These are phyloP conservation scores for Glycine tomentella DNA, from an alignment of 306 rosid genomes.

Conservation along the genomic window DNA sequence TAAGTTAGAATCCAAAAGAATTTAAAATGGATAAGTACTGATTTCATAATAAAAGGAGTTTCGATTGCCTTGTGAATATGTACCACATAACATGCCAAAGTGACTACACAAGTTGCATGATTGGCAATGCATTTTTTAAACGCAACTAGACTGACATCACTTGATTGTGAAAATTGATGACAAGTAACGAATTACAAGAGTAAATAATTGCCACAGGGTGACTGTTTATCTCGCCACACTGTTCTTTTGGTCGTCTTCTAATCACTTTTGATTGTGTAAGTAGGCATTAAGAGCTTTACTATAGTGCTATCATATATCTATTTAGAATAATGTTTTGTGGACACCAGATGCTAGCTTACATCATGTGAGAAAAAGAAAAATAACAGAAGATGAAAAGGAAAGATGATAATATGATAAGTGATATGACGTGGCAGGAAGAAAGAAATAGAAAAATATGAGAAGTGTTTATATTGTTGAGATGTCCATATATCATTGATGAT, in stretches of 20 bases:
- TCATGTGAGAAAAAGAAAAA: not conserved
- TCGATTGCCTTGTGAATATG: not conserved
- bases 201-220: not conserved
- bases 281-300: not conserved
- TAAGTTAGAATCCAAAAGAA: not conserved
- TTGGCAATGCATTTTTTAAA: not conserved
- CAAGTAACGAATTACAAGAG: not conserved
- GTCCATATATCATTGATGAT: not conserved
- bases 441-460: not conserved
- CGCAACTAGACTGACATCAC: not conserved
- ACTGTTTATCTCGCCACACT: not conserved
- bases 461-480: no score
- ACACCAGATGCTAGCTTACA: not conserved
- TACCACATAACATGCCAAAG: not conserved
- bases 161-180: conserved; percentile 25
- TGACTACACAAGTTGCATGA: not conserved
- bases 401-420: not conserved
- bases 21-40: conserved; percentile 1
- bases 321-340: not conserved
- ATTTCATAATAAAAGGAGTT: conserved; percentile 24
- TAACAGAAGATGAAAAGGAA: not conserved
- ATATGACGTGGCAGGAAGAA: not conserved
- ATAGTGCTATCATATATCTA: not conserved
- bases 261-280: not conserved
- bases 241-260: not conserved